These are phyloP conservation scores for Annulohypoxylon moriforme DNA, from an alignment of 495 filamentous ascomycete species.

Conservation along the genomic window DNA sequence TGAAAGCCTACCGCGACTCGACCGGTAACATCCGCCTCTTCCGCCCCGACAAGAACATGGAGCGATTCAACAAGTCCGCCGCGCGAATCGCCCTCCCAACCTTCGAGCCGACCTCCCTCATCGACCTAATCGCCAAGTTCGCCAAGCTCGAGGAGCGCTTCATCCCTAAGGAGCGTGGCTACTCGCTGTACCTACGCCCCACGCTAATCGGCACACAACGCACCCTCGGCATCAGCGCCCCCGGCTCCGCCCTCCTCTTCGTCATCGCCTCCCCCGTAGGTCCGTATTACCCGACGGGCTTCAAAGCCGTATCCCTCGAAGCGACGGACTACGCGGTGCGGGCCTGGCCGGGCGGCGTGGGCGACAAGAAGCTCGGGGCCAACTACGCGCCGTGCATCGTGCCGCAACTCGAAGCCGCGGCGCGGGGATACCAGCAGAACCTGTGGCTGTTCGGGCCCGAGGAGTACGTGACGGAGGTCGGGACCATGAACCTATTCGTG, in stretches of 20 bases:
- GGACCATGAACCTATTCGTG: conserved; percentile 97
- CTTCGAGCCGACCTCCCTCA: conserved; percentile 76
- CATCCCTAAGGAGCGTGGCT: conserved; percentile 85
- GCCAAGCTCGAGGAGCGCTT: conserved; percentile 85
- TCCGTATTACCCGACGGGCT: conserved; percentile 97
- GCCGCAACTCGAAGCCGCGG: conserved; percentile 90
- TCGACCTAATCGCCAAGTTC: conserved; percentile 82
- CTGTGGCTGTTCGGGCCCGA: conserved; percentile 96
- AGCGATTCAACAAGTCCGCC: conserved; percentile 86
- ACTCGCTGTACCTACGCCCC: conserved; percentile 92
- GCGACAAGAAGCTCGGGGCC: conserved; percentile 96
- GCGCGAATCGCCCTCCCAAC: conserved; percentile 91
- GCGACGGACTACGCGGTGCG: conserved; percentile 95
- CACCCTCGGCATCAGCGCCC: conserved; percentile 90
- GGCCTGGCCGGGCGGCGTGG: conserved; percentile 96
- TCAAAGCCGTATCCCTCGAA: conserved; percentile 94
- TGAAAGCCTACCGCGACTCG: conserved; percentile 95
- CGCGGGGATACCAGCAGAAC: conserved; percentile 95
- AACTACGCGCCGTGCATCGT: conserved; percentile 98
- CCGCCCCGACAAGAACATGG: conserved; percentile 97
- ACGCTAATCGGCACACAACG: conserved; percentile 97
- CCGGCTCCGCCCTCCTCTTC: conserved; percentile 89
- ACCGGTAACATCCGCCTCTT: conserved; percentile 83
- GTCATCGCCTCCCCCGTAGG: conserved; percentile 97
- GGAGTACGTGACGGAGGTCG: conserved; percentile 94